phyloP scores from a whole-genome alignment of 257 asterid species.

The Capsicum chinense region DNA sequence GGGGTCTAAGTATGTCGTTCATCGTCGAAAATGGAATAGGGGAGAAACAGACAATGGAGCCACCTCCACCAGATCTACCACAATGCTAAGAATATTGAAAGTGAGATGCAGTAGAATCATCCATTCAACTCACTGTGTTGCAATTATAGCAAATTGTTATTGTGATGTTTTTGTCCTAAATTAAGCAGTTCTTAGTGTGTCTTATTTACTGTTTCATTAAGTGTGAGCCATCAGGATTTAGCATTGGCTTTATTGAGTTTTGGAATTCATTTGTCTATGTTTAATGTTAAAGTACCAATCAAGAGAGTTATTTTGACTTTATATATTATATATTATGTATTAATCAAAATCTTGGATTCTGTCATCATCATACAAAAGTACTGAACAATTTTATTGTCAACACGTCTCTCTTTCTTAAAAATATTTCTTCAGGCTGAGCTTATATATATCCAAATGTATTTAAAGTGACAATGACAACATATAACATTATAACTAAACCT shows the following conservation, averaged over 20 bases:
- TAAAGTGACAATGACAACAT: not conserved
- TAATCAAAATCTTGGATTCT: not conserved
- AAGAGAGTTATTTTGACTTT: not conserved
- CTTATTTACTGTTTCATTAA: not conserved
- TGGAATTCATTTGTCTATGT: not conserved
- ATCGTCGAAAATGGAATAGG: slow-evolving; percentile 67
- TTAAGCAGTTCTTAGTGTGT: not conserved
- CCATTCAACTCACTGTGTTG: not conserved
- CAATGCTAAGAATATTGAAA: slow-evolving; percentile 42
- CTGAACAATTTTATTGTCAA: not conserved
- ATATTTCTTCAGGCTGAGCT: not conserved
- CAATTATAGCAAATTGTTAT: not conserved
- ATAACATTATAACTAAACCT: not conserved
- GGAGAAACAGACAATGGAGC: slow-evolving; percentile 46
- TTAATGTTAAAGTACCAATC: not conserved
- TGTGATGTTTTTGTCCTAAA: not conserved
- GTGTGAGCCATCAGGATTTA: not conserved
- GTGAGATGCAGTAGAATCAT: not conserved
- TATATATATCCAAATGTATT: not conserved
- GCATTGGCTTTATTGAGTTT: not conserved
- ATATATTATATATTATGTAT: not conserved
- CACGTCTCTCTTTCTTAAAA: not conserved
- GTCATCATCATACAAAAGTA: not conserved
- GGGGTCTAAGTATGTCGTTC: slow-evolving; percentile 66
- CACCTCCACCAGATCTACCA: slow-evolving; percentile 69